Evolutionary conservation across 257 asterid genomes (phyloP).

Genomic region (Primulina huaijiensis): DNA sequence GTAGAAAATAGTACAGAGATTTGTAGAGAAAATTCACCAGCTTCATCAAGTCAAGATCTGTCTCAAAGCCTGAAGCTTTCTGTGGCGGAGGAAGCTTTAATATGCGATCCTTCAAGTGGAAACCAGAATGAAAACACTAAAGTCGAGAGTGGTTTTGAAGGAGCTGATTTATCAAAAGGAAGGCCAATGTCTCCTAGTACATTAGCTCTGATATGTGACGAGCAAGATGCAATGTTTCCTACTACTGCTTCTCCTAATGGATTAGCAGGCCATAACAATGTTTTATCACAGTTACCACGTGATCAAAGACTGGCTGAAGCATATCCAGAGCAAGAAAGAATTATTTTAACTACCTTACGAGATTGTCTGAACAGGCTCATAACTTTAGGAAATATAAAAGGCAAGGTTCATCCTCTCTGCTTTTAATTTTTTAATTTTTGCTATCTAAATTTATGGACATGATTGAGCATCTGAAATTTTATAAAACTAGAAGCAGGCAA

Average conservation of each 20-base stretch:
- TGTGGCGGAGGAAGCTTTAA: conserved; percentile 36
- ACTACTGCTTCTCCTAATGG: conserved; percentile 51
- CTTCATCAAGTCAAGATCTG: conserved; percentile 47
- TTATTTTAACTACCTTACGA: conserved; percentile 76
- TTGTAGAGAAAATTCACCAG: conserved; percentile 40
- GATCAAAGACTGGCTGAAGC: conserved; percentile 58
- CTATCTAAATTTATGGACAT: neutral
- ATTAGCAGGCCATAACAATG: conserved; percentile 34
- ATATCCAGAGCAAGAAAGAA: conserved; percentile 85
- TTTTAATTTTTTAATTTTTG: conserved; percentile 11
- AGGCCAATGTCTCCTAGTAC: conserved; percentile 95
- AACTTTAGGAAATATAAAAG: conserved; percentile 87
- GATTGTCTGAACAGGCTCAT: conserved; percentile 90
- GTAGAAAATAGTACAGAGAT: conserved; percentile 47
- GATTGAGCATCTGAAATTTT: neutral
- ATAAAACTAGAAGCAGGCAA: neutral
- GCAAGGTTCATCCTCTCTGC: conserved; percentile 40
- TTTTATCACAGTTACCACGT: conserved; percentile 44
- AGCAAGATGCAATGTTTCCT: conserved; percentile 70
- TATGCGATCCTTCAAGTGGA: conserved; percentile 34
- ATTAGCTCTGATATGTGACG: conserved; percentile 95
- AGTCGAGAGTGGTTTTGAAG: conserved; percentile 52
- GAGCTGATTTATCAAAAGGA: conserved; percentile 58
- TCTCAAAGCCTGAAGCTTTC: conserved; percentile 43
- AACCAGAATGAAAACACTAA: conserved; percentile 43